Base-by-base conservation (phyloP, 2,329 filamentous ascomycete species). In the Bipolaris victoriae region DNA sequence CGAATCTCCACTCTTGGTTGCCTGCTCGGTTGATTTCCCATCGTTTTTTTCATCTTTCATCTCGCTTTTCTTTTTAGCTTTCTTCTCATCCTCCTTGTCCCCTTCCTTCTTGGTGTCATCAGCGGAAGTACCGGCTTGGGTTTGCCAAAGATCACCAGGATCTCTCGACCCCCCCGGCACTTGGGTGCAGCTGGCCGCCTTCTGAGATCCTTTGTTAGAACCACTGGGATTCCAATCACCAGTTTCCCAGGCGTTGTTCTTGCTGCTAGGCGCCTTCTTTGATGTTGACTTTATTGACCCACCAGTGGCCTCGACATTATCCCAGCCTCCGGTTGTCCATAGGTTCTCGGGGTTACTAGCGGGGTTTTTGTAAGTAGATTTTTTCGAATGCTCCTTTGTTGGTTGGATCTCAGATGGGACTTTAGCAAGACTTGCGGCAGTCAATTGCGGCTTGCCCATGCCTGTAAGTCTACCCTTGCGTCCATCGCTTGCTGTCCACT, bases 401-500 rank as follows among this genome's bases (percentile, higher is more conserved):
- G 52, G 36, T 1, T 20, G 51, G 15, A 60, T 62, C 3, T 58
- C 57, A 0, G 52, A 52, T 3, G 66, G 56, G 3, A 62, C 50
- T 31, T 63, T 61, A 0, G 52, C 59, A 18, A 67, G 61, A 24
- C 57, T 66, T 7, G 50, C 48, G 15, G 57, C 54, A 3, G 59
- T 62, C 15, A 67, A 57, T 22, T 62, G 65, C 16, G 50, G 52
- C 36, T 62, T 65, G 36, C 64, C 58, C 2, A 49, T 54, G 2
- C 65, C 61, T 0, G 59, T 69, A 26, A 73, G 58, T 9, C 36
- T 62, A 44, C 71, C 70, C 44, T 67, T 70, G 29, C 73, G 71
- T 16, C 73, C 73, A 48, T 75, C 72, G 40, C 71, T 74, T 15
- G 73, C 73, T 24, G 63, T 53, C 70, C 70, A 75, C 50, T 74